phyloP scores from a whole-genome alignment of 192 early-diverging fungal genomes.

The Chytriomyces hyalinus region DNA sequence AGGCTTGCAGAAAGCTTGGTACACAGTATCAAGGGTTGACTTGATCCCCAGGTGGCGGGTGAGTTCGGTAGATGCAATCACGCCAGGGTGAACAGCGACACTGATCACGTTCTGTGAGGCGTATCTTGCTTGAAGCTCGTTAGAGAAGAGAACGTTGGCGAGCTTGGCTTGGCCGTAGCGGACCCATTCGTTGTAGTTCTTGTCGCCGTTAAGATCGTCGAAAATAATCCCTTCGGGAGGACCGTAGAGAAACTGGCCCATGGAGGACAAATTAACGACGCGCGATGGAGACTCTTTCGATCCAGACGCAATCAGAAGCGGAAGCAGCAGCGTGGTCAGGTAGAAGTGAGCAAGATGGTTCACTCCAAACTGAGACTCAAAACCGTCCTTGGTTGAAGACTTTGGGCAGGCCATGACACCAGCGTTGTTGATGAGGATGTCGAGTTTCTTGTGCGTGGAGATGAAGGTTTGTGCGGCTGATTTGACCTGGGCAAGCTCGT shows the following conservation, averaged over 20 bases:
- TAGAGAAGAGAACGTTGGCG: constrained; percentile 38
- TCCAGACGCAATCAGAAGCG: constrained; percentile 1
- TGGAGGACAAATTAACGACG: constrained; percentile 27
- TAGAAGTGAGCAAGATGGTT: constrained; percentile 55
- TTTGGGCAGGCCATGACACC: constrained; percentile 55
- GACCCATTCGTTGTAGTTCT: constrained; percentile 24
- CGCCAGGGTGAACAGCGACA: constrained; percentile 2
- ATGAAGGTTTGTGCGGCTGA: constrained; percentile 24
- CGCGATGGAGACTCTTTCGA: constrained; percentile 36
- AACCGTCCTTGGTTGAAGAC: constrained; percentile 50
- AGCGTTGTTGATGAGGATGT: constrained; percentile 42
- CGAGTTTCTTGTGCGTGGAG: not conserved
- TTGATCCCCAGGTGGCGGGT: not conserved
- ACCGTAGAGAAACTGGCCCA: constrained; percentile 5
- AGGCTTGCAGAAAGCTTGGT: not conserved
- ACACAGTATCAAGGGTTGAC: not conserved
- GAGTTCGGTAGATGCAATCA: not conserved
- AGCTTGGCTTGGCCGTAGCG: constrained; percentile 40
- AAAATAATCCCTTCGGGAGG: constrained; percentile 32
- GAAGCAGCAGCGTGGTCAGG: constrained; percentile 29
- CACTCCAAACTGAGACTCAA: constrained; percentile 60
- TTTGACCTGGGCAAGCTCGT: constrained; percentile 30
- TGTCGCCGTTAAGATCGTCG: constrained; percentile 31
- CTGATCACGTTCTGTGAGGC: not conserved
- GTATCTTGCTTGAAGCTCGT: constrained; percentile 10